These are phyloP conservation scores for Ascomycota sp. DNA, from an alignment of 2,329 filamentous ascomycete genomes.

Conservation along the genomic window DNA sequence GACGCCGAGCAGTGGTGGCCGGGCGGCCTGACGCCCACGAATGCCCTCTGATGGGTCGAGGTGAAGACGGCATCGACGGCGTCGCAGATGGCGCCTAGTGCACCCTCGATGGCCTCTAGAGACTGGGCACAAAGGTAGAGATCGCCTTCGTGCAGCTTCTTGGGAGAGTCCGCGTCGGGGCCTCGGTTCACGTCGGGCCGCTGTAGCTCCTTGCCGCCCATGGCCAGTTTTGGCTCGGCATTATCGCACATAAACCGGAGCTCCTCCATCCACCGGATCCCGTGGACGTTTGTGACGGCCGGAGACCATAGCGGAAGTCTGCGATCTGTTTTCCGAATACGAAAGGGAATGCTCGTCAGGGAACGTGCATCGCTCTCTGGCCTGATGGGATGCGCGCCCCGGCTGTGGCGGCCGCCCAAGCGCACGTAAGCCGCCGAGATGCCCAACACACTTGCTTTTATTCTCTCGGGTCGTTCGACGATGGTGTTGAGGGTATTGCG, in stretches of 20 bases:
- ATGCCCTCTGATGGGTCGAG: constrained; percentile 50
- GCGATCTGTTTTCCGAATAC: constrained; percentile 63
- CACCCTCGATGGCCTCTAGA: constrained; percentile 69
- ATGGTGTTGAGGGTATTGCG: constrained; percentile 56
- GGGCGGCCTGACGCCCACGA: constrained; percentile 80
- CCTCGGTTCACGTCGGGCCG: constrained; percentile 42
- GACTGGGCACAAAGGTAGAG: constrained; percentile 81
- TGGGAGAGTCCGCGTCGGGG: constrained; percentile 20
- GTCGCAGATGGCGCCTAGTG: constrained; percentile 81
- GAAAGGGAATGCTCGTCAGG: constrained; percentile 51
- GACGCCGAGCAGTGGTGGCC: constrained; percentile 88
- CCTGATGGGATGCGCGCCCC: constrained; percentile 46
- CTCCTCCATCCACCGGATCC: constrained; percentile 83
- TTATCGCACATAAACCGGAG: constrained; percentile 65
- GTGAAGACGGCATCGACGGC: constrained; percentile 71
- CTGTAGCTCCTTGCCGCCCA: constrained; percentile 57
- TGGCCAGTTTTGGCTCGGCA: constrained; percentile 58
- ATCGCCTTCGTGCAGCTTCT: constrained; percentile 67
- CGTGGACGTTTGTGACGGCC: constrained; percentile 79
- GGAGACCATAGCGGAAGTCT: constrained; percentile 50
- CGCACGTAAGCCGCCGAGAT: constrained; percentile 76
- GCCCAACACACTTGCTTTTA: constrained; percentile 67
- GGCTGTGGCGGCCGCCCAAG: constrained; percentile 61
- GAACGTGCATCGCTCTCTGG: constrained; percentile 35
- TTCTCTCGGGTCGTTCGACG: constrained; percentile 80